phyloP scores from a whole-genome alignment of 139 green algal species.

The Raphidocelis subcapitata region DNA sequence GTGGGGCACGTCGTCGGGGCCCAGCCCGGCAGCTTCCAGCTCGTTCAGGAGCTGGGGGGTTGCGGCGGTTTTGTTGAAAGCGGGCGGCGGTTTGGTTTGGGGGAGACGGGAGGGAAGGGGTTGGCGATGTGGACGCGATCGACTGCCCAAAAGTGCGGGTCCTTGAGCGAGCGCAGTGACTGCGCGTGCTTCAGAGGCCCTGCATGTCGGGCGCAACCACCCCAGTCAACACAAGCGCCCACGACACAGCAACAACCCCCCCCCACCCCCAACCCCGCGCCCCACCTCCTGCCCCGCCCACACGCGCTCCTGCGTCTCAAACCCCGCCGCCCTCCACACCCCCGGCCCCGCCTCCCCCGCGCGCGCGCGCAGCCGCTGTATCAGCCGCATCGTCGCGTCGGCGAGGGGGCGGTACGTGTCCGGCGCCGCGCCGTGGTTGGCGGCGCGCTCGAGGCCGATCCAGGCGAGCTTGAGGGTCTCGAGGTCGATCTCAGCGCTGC shows the following conservation, averaged over 20 bases:
- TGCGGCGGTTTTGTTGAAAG: too few relatives aligned
- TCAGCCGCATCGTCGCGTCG: background rate
- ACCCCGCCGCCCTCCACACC: constrained; percentile 5
- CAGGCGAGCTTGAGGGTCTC: constrained; percentile 9
- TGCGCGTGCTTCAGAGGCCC: too few relatives aligned
- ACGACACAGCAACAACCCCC: too few relatives aligned
- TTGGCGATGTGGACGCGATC: too few relatives aligned
- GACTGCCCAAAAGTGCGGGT: too few relatives aligned
- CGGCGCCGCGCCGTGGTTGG: background rate
- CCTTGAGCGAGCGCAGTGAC: too few relatives aligned
- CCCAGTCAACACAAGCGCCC: background rate
- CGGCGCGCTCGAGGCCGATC: background rate
- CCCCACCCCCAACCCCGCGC: too few relatives aligned
- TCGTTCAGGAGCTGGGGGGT: constrained; percentile 36
- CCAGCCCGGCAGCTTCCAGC: constrained; percentile 49
- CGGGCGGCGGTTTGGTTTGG: too few relatives aligned
- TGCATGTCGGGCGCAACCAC: too few relatives aligned
- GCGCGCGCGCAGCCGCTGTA: too few relatives aligned
- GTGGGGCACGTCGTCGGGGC: constrained; percentile 29
- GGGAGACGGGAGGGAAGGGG: too few relatives aligned
- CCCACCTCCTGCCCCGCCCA: constrained; percentile 18
- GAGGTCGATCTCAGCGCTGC: constrained; percentile 61
- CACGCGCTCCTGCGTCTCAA: constrained; percentile 37
- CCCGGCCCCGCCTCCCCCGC: background rate
- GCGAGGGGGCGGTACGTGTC: constrained; percentile 13